These are phyloP conservation scores for Sonneratia alba DNA, from an alignment of 345 rosid species.

Conservation along the genomic window DNA sequence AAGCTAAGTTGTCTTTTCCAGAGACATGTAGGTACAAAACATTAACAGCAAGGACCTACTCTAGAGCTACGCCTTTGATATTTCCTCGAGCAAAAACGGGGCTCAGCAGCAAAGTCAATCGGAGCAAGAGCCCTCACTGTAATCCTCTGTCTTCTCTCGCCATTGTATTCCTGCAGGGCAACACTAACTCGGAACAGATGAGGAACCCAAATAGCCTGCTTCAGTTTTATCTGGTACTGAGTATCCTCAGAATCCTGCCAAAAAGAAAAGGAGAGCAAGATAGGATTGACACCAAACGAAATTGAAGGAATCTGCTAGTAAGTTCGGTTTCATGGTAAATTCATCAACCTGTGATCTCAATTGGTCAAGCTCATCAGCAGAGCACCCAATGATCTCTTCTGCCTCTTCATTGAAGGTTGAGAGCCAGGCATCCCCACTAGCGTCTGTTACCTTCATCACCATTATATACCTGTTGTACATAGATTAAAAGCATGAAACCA, in stretches of 20 bases:
- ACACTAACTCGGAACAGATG: slow-evolving; percentile 65
- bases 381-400: slow-evolving; percentile 58
- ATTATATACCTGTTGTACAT: slow-evolving; percentile 47
- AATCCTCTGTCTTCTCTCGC: slow-evolving; percentile 84
- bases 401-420: slow-evolving; percentile 77
- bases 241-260: slow-evolving; percentile 43
- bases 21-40: neutral
- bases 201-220: slow-evolving; percentile 75
- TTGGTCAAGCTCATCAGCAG: slow-evolving; percentile 77
- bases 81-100: slow-evolving; percentile 64
- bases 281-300: neutral
- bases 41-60: neutral
- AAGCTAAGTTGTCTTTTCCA: neutral
- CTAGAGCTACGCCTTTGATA: slow-evolving; percentile 41
- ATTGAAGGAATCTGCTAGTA: neutral
- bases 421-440: slow-evolving; percentile 72
- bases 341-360: slow-evolving; percentile 51
- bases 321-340: neutral
- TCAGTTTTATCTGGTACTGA: slow-evolving; percentile 50
- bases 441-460: slow-evolving; percentile 61
- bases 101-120: slow-evolving; percentile 69
- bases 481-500: neutral
- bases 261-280: neutral
- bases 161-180: slow-evolving; percentile 64
- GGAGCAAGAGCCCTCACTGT: slow-evolving; percentile 59